Percentiles rank a stretch among this genome's conserved stretches.
phyloP scores from a whole-genome alignment of 2,329 filamentous ascomycete genomes.

The Diaporthe helianthi region DNA sequence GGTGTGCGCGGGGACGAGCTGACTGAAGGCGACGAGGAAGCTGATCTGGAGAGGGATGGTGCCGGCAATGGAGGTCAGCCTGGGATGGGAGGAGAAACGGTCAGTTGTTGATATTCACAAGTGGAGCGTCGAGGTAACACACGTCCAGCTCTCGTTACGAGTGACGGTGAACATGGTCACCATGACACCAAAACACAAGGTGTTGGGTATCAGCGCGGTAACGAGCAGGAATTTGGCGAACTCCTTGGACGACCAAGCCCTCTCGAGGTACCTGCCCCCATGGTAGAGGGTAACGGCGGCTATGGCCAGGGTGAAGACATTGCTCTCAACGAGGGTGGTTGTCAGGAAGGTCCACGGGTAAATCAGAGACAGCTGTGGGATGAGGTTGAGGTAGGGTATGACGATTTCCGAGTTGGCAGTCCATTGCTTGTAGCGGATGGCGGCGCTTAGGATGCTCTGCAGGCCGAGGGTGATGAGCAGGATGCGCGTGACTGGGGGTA shows the following conservation, averaged over 20 bases:
- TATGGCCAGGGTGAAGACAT: slow-evolving; percentile 83
- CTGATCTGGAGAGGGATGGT: slow-evolving; percentile 89
- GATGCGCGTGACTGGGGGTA: slow-evolving; percentile 88
- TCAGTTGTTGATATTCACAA: slow-evolving; percentile 32
- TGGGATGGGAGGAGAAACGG: slow-evolving; percentile 46
- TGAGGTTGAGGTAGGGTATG: slow-evolving; percentile 85
- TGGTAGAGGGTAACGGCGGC: slow-evolving; percentile 84
- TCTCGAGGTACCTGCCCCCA: slow-evolving; percentile 92
- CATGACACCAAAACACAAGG: slow-evolving; percentile 75
- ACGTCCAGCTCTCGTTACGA: slow-evolving; percentile 73
- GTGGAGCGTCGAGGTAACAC: slow-evolving; percentile 36
- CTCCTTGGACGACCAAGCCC: slow-evolving; percentile 92
- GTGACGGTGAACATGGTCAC: slow-evolving; percentile 76
- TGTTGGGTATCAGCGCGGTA: slow-evolving; percentile 80
- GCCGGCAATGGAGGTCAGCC: slow-evolving; percentile 83
- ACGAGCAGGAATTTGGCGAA: slow-evolving; percentile 89
- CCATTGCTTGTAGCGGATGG: slow-evolving; percentile 77
- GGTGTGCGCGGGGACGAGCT: slow-evolving; percentile 95
- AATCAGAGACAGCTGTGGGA: slow-evolving; percentile 81
- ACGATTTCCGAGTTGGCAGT: slow-evolving; percentile 68
- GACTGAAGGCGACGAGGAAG: slow-evolving; percentile 96
- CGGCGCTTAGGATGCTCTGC: slow-evolving; percentile 83
- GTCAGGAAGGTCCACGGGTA: slow-evolving; percentile 95
- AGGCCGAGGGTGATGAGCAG: slow-evolving; percentile 77
- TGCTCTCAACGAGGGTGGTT: slow-evolving; percentile 89